Evolutionary conservation across 2,329 filamentous ascomycete genomes (phyloP).

Genomic region (Xylaria sp.): DNA sequence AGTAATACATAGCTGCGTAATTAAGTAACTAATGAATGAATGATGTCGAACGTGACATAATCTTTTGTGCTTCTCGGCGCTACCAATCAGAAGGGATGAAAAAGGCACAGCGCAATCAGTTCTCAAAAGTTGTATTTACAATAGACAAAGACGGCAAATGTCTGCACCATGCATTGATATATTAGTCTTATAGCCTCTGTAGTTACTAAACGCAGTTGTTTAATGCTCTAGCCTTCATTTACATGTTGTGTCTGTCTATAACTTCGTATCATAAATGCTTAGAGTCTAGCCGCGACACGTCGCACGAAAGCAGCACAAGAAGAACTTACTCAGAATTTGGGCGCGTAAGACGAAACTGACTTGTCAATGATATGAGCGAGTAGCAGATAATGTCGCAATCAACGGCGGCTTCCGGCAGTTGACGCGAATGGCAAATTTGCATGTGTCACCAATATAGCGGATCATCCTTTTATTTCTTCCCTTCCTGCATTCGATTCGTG

Average conservation of each 20-base stretch:
- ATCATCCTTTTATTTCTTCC: constrained; percentile 8
- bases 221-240: neutral
- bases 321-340: neutral
- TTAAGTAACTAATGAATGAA: constrained; percentile 25
- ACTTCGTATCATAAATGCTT: neutral
- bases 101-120: neutral
- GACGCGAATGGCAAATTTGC: constrained; percentile 39
- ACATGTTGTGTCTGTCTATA: neutral
- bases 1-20: constrained; percentile 29
- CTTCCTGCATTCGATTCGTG: constrained; percentile 8
- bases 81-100: neutral
- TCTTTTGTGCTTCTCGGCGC: neutral
- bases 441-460: constrained; percentile 31
- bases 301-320: neutral
- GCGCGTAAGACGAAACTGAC: constrained; percentile 30
- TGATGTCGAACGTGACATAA: constrained; percentile 3
- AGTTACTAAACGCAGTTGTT: neutral
- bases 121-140: constrained; percentile 1
- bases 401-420: constrained; percentile 44
- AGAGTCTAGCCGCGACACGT: neutral
- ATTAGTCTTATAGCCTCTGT: neutral
- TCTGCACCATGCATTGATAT: neutral
- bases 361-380: constrained; percentile 39
- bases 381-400: constrained; percentile 38
- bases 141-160: neutral